phyloP scores from a whole-genome alignment of 2,329 filamentous ascomycete species.

The Fusarium sp. region DNA sequence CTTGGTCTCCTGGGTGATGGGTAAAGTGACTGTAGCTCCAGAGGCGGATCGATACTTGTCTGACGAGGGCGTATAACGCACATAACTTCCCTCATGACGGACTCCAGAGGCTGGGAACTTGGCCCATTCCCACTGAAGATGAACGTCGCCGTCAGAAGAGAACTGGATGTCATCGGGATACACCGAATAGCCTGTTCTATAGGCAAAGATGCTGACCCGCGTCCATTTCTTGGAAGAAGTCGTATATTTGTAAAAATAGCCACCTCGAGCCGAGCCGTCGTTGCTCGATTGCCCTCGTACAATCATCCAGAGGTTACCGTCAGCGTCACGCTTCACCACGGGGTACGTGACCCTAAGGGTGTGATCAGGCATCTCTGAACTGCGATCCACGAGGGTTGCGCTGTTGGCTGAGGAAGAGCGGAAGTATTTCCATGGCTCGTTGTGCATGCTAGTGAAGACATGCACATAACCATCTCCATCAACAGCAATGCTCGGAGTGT shows the following conservation, averaged over 20 bases:
- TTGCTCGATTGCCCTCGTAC: slow-evolving; percentile 20
- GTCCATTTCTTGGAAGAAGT: slow-evolving; percentile 4
- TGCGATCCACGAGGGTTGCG: slow-evolving; percentile 34
- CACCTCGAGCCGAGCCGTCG: slow-evolving; percentile 10
- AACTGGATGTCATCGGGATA: slow-evolving; percentile 46
- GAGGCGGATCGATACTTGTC: slow-evolving; percentile 31
- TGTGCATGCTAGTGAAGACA: slow-evolving; percentile 47
- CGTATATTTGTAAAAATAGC: slow-evolving; percentile 28
- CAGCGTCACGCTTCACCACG: slow-evolving; percentile 20
- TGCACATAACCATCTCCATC: slow-evolving; percentile 45
- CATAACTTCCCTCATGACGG: slow-evolving; percentile 44
- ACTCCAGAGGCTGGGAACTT: slow-evolving; percentile 43
- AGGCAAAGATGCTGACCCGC: slow-evolving; percentile 27
- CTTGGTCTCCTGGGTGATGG: slow-evolving; percentile 17
- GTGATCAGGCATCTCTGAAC: slow-evolving; percentile 39
- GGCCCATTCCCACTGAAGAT: slow-evolving; percentile 46
- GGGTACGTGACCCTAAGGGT: slow-evolving; percentile 26
- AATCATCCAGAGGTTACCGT: slow-evolving; percentile 20
- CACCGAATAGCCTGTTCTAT: slow-evolving; percentile 40
- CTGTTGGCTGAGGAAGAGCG: slow-evolving; percentile 38
- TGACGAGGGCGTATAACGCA: slow-evolving; percentile 40
- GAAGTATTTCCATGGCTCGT: slow-evolving; percentile 44
- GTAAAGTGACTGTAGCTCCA: slow-evolving; percentile 1
- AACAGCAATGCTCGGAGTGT: slow-evolving; percentile 37
- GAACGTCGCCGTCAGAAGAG: slow-evolving; percentile 43